Evolutionary conservation across 352 stramenopile genomes (phyloP), one percentile per base, ranked within the genome.

Genomic region (Thalassiosira hispida): DNA sequence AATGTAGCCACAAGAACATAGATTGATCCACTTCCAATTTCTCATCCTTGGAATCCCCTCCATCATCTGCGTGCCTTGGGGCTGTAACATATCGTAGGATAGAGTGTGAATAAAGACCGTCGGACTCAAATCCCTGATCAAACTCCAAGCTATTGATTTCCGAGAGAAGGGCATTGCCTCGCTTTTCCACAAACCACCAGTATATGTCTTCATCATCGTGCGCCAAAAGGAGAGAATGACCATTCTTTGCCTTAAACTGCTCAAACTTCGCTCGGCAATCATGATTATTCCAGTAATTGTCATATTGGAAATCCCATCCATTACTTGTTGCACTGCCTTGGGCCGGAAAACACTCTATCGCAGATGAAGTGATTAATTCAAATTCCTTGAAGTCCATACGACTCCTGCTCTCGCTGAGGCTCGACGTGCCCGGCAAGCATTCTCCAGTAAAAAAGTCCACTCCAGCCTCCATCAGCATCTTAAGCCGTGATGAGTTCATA

Each of bases 361-460:
- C 60, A 5, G 62, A 73, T 33, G 74, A 72, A 64, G 61, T 77
- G 14, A 42, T n/a, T n/a, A 33, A n/a, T 31, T 68, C 53, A 22
- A 77, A 79, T 56, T 53, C 46, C 11, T 57, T 70, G 20, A 76
- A 46, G 38, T 73, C 55, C 1, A 64, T 20, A n/a, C 47, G 31
- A 40, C 31, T 18, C 40, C n/a, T 16, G 40, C 40, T 47, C 11
- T 47, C 4, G 16, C 11, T 47, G 40, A 47, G 4, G n/a, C 11
- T 47, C 2, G 40, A 47, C 40, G n/a, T 18, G 40, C 11, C 31
- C 8, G 76, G 76, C 22, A 71, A 68, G 33, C 70, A 84, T 51
- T 84, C 76, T 79, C 67, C 68, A 25, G 69, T 76, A 46, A 79
- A 84, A 44, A 84, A 79, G 53, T 84, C 76, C 46, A 79, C 49